Evolutionary conservation across 768 basidiomycete genomes (phyloP), one percentile per base, ranked within the genome.

Genomic region (Boletus rex-veris): DNA sequence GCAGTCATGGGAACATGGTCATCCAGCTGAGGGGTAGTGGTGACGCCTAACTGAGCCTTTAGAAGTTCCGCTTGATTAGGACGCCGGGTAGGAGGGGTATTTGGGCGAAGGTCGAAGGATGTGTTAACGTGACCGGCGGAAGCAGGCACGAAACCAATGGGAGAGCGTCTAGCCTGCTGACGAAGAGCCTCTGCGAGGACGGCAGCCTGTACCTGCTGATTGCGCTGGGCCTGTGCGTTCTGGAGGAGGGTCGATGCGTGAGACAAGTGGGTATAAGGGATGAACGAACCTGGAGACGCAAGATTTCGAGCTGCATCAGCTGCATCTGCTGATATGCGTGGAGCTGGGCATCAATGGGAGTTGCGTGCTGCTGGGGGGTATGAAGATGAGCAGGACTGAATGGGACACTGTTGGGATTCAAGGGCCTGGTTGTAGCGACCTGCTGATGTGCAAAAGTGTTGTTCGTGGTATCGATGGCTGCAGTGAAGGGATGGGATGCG

Each of bases 1-100:
- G 91, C 89, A 28, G 89, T 88, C 90, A 90, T 90, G 41, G 90
- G 89, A 47, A 84, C 76, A 54, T 82, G 81, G 40, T 86, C 85
- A 43, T 84, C 82, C 33, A 66, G 46, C 36, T 64, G 63, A 61
- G 58, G 51, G 62, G 33, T 9, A 18, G 40, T 36, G 21, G 54
- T 14, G 49, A 81, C 71, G 45, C 82, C 79, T 41, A 85, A 74
- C 66, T 84, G 85, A 37, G 83, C 73, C 45, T 79, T 80, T 41
- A 85, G 75, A 51, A 82, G 81, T 54, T 90, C 88, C 14, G 79
- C 82, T 65, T 88, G 88, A 60, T 75, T 83, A 50, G 80, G 77
- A 58, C 88, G 85, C 58, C 89, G 87, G 63, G 79, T 72, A 62
- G 86, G 82, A 5, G 77, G 78, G 31, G 82, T 70, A 40, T 77